phyloP scores from a whole-genome alignment of 148 eudicot species.

The Simmondsia chinensis region DNA sequence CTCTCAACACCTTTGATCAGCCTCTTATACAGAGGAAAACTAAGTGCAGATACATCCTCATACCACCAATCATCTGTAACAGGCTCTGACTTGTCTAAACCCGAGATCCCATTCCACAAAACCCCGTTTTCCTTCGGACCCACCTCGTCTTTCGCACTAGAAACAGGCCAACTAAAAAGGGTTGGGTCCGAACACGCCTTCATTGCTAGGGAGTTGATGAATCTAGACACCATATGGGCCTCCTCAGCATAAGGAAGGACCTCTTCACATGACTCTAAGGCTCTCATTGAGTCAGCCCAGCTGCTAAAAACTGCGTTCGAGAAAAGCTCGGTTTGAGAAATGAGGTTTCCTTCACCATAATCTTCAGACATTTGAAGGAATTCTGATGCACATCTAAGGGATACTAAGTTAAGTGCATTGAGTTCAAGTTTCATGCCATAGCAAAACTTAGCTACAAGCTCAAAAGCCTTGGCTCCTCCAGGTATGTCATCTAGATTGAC shows the following conservation, averaged over 20 bases:
- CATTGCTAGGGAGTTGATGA: conserved; percentile 53
- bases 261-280: conserved; percentile 50
- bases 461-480: conserved; percentile 61
- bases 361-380: conserved; percentile 67
- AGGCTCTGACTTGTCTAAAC: conserved; percentile 13
- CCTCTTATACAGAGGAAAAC: conserved; percentile 45
- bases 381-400: conserved; percentile 61
- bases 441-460: conserved; percentile 53
- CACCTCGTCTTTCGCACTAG: conserved; percentile 6
- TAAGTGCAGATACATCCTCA: conserved; percentile 49
- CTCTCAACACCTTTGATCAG: conserved; percentile 40
- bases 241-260: conserved; percentile 50
- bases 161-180: conserved; percentile 36
- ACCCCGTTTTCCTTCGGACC: conserved; percentile 15
- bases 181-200: conserved; percentile 48
- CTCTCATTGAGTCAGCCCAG: conserved; percentile 59
- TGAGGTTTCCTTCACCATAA: conserved; percentile 59
- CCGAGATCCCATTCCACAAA: conserved; percentile 49
- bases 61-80: conserved; percentile 63
- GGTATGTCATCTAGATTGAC: conserved; percentile 51
- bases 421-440: conserved; percentile 64
- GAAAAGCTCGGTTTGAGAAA: conserved; percentile 44
- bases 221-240: conserved; percentile 40
- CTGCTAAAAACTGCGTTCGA: conserved; percentile 46
- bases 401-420: conserved; percentile 44